Evolutionary conservation across 2,329 filamentous ascomycete genomes (phyloP), one percentile per base, ranked within the genome.

Genomic region (Fusarium robinianum): DNA sequence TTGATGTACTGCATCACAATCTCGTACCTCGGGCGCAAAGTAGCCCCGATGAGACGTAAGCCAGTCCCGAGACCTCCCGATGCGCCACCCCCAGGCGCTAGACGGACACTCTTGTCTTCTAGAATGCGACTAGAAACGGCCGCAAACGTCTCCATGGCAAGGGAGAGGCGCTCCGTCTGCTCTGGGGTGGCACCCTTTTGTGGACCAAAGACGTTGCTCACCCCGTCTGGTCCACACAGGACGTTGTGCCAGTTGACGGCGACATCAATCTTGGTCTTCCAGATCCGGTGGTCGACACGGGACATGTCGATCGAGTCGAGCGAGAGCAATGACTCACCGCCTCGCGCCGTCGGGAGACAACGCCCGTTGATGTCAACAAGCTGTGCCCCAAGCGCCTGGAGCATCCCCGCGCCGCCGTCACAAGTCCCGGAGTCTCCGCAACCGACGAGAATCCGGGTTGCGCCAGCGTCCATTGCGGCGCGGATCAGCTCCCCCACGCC

Each of bases 391-490:
- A 79, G 67, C 3, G 76, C 76, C 49, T 79, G 76, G 7, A 77
- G 70, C 75, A 79, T 78, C 10, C 76, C 76, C 1, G 72, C 72
- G 10, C 76, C 77, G 6, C 74, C 76, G 46, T 79, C 76, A 24
- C 74, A 77, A 5, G 75, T 79, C 5, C 75, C 77, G 3, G 76
- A 79, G 54, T 79, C 76, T 23, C 76, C 76, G 51, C 76, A 79
- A 1, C 76, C 77, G 15, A 79, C 60, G 6, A 79, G 63, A 32
- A 79, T 73, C 6, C 68, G 68, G 7, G 63, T 63, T 7, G 67
- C 72, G 2, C 75, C 75, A 34, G 67, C 64, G 38, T 75, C 69
- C 4, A 79, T 58, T 3, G 75, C 75, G 9, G 70, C 68, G 3
- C 61, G 54, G 10, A 79, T 69, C 7, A 78, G 63, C 50, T 79